phyloP scores from a whole-genome alignment of 1,284 basidiomycete genomes.

The Peniophora sp. region DNA sequence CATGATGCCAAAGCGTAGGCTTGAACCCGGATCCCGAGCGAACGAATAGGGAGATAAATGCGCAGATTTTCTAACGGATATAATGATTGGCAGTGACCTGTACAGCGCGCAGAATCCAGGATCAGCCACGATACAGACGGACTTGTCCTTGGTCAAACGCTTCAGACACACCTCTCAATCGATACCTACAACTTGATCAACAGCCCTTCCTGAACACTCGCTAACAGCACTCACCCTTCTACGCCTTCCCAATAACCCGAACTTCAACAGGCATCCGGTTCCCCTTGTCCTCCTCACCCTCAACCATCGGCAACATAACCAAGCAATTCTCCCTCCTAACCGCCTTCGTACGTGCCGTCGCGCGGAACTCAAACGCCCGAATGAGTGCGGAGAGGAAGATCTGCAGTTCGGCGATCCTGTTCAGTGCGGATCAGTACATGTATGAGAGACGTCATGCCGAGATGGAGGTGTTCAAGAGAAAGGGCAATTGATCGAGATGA shows the following conservation, averaged over 20 bases:
- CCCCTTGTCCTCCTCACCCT: conserved; percentile 40
- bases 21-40: no score
- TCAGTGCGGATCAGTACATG: not conserved
- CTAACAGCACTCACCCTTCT: no score
- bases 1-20: no score
- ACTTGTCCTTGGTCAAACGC: no score
- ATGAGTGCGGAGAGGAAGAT: conserved; percentile 41
- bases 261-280: conserved; percentile 45
- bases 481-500: not conserved
- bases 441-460: not conserved
- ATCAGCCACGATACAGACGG: no score
- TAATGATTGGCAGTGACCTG: no score
- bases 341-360: conserved; percentile 30
- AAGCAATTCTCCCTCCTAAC: conserved; percentile 42
- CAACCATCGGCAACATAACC: conserved; percentile 46
- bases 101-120: no score
- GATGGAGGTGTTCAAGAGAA: not conserved
- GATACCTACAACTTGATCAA: no score
- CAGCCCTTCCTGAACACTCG: no score
- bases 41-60: no score
- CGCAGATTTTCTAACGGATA: no score
- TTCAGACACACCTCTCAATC: no score
- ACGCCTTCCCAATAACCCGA: conserved; percentile 18
- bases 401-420: conserved; percentile 32
- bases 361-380: conserved; percentile 40